phyloP scores from a whole-genome alignment of 306 rosid genomes.

The Quercus agrifolia region DNA sequence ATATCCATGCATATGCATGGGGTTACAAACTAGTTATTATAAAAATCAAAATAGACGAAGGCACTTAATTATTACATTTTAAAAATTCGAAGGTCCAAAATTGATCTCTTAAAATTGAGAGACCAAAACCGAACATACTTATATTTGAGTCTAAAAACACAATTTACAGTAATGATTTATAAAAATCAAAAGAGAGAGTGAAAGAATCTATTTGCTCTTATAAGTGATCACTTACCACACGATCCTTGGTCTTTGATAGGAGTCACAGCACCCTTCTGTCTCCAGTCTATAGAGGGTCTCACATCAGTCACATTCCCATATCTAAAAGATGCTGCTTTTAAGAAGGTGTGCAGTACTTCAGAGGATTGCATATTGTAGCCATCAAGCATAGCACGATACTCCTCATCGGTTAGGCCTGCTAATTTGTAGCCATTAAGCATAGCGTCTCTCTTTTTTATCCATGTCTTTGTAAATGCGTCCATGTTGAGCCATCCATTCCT shows the following conservation, averaged over 20 bases:
- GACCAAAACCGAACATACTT: no score
- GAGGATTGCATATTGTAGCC: neutral
- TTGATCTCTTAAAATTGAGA: no score
- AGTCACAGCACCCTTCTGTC: slow-evolving; percentile 4
- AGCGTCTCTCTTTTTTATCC: neutral
- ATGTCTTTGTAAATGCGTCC: neutral
- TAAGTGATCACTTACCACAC: neutral
- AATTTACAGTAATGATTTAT: no score
- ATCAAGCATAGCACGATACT: neutral
- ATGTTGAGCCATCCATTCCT: neutral
- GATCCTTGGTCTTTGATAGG: neutral
- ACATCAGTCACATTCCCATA: neutral
- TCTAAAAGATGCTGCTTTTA: neutral
- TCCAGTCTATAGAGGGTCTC: neutral
- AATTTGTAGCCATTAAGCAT: neutral
- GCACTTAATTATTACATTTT: no score
- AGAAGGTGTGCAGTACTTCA: no score
- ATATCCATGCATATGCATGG: no score
- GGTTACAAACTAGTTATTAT: no score
- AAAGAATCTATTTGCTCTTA: no score
- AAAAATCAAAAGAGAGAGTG: no score
- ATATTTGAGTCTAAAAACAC: no score
- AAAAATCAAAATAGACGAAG: no score
- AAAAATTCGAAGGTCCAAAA: no score
- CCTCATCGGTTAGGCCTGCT: neutral